Evolutionary conservation across 768 basidiomycete species (phyloP).

Genomic region (Mycena venus): DNA sequence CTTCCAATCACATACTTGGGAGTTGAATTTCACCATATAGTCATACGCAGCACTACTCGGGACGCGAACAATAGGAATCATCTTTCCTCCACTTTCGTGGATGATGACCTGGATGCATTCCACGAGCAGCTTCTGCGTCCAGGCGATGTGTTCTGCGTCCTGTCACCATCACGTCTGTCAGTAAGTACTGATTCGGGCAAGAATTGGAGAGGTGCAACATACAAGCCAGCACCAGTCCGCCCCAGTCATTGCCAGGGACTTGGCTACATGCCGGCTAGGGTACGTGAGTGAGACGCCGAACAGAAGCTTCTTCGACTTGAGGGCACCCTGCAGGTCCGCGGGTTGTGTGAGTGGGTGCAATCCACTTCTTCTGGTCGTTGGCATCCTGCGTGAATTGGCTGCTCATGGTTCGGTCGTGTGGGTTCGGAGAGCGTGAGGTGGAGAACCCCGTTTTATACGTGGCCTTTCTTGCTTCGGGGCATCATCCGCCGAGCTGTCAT

Average conservation of each 20-base stretch:
- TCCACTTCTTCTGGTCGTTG: too few species aligned
- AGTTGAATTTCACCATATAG: neutral
- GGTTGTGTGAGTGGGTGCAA: too few species aligned
- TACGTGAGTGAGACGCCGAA: neutral
- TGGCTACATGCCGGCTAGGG: conserved; percentile 22
- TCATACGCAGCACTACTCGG: conserved; percentile 11
- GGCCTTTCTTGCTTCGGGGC: too few species aligned
- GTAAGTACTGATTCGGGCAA: neutral
- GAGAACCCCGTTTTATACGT: too few species aligned
- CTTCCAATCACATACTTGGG: too few species aligned
- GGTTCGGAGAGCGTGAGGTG: too few species aligned
- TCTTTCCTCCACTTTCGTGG: too few species aligned
- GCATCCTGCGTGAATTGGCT: too few species aligned
- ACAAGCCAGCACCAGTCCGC: conserved; percentile 30
- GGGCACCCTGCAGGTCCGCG: neutral
- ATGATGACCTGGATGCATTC: conserved; percentile 17
- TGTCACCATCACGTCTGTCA: neutral
- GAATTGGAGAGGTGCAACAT: neutral
- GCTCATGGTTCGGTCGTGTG: too few species aligned
- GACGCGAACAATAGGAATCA: conserved; percentile 13
- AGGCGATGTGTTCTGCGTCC: conserved; percentile 16
- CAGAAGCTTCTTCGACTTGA: conserved; percentile 5
- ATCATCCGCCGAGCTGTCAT: too few species aligned
- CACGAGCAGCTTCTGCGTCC: neutral
- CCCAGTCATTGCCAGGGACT: neutral